These are phyloP conservation scores for Rhizopus stolonifer DNA, from an alignment of 371 early-diverging fungal species.

Conservation along the genomic window DNA sequence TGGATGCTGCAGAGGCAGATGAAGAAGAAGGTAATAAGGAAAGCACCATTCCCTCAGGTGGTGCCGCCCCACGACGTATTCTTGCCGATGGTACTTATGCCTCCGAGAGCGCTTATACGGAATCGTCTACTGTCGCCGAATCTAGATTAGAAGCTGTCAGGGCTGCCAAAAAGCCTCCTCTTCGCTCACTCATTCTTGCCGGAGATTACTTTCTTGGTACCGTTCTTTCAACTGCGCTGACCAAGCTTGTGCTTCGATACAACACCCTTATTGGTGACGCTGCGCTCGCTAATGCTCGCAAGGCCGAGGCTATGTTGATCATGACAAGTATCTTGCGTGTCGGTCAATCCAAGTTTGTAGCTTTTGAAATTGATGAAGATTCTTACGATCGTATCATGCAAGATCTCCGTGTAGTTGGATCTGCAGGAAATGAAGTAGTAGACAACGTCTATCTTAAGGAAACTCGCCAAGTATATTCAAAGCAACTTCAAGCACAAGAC, in stretches of 20 bases:
- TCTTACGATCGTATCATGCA: conserved; percentile 89
- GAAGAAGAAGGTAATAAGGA: conserved; percentile 37
- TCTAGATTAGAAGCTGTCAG: conserved; percentile 64
- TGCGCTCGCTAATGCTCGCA: conserved; percentile 68
- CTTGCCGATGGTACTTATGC: conserved; percentile 98
- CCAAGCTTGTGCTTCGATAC: conserved; percentile 85
- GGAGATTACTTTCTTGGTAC: conserved; percentile 93
- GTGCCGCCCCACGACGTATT: conserved; percentile 70
- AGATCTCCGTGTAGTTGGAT: conserved; percentile 82
- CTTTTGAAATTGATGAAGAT: conserved; percentile 93
- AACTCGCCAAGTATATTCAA: conserved; percentile 77
- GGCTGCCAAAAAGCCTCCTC: conserved; percentile 73
- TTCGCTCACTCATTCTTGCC: conserved; percentile 79
- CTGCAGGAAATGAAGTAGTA: conserved; percentile 47
- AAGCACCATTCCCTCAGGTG: conserved; percentile 35
- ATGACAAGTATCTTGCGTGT: conserved; percentile 94
- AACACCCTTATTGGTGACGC: conserved; percentile 50
- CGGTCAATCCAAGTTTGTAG: conserved; percentile 84
- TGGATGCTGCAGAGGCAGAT: conserved; percentile 60
- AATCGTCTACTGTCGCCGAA: conserved; percentile 34
- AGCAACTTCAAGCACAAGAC: conserved; percentile 76
- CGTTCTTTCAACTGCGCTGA: conserved; percentile 84
- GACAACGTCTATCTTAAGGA: conserved; percentile 77
- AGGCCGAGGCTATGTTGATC: conserved; percentile 93
- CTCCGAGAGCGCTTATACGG: conserved; percentile 84